phyloP scores from a whole-genome alignment of 1,139 yeast genomes.

The Yamadazyma jaroonii region DNA sequence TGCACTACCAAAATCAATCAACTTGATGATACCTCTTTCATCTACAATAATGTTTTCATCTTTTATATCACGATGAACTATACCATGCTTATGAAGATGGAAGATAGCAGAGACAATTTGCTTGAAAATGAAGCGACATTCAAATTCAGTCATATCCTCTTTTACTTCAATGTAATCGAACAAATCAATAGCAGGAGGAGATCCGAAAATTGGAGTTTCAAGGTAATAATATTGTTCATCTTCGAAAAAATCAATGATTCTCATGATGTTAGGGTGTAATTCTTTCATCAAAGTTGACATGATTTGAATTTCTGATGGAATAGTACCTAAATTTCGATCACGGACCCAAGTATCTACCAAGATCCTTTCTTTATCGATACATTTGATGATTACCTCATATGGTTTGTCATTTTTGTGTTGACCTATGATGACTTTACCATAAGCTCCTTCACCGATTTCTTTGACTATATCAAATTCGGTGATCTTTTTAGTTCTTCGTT shows the following conservation, averaged over 20 bases:
- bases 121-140: conserved; percentile 71
- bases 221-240: conserved; percentile 85
- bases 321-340: conserved; percentile 84
- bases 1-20: conserved; percentile 95
- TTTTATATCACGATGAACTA: conserved; percentile 91
- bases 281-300: conserved; percentile 73
- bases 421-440: conserved; percentile 86
- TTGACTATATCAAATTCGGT: conserved; percentile 68
- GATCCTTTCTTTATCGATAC: conserved; percentile 88
- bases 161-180: conserved; percentile 88
- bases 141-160: conserved; percentile 72
- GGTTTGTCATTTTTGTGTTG: conserved; percentile 60
- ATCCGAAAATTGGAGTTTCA: conserved; percentile 87
- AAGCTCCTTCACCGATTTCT: conserved; percentile 94
- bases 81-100: conserved; percentile 81
- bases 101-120: conserved; percentile 77
- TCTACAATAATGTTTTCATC: conserved; percentile 94
- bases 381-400: conserved; percentile 75
- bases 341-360: conserved; percentile 97
- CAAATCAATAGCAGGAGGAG: conserved; percentile 85
- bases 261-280: conserved; percentile 85
- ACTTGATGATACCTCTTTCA: conserved; percentile 67
- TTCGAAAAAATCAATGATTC: conserved; percentile 86
- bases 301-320: conserved; percentile 92
- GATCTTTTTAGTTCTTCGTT: conserved; percentile 64